A percentile compares a stretch with the other conserved stretches of the same genome.
Conservation (phyloP, 2,329 filamentous ascomycete genomes). For the Hirsutella minnesotensis region DNA sequence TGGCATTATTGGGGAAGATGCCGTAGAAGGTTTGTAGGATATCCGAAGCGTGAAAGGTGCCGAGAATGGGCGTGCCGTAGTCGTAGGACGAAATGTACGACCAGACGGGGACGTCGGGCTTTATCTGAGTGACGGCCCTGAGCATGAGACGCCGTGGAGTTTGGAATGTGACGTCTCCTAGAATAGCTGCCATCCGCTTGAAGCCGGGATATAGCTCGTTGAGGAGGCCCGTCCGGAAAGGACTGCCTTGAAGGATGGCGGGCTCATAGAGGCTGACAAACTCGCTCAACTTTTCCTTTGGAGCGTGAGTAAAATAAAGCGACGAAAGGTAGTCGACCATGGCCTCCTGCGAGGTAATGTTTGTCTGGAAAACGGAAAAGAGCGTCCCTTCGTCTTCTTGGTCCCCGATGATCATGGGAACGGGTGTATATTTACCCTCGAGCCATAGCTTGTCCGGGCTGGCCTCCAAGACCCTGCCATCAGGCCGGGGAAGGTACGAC, state of each 20-base stretch:
- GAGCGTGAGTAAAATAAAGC: constrained; percentile 48
- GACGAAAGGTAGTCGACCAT: constrained; percentile 51
- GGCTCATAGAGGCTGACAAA: not conserved
- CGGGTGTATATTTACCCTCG: constrained; percentile 35
- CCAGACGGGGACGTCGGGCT: constrained; percentile 55
- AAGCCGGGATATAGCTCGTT: constrained; percentile 55
- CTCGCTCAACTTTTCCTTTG: constrained; percentile 30
- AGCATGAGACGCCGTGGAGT: constrained; percentile 59
- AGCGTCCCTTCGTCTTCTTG: constrained; percentile 74
- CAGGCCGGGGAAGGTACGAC: constrained; percentile 64
- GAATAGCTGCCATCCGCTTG: constrained; percentile 50
- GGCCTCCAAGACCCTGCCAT: constrained; percentile 48
- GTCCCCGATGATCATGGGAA: constrained; percentile 50
- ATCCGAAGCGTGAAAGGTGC: constrained; percentile 68
- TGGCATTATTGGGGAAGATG: constrained; percentile 49
- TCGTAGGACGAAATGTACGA: constrained; percentile 65
- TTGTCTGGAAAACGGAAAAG: constrained; percentile 57
- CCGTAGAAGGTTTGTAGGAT: constrained; percentile 59
- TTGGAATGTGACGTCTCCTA: constrained; percentile 67
- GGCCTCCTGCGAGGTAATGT: constrained; percentile 49
- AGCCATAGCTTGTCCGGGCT: constrained; percentile 49
- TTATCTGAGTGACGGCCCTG: constrained; percentile 24
- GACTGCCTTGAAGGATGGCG: not conserved
- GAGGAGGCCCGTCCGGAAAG: constrained; percentile 28
- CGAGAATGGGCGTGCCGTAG: constrained; percentile 58